A percentile compares a stretch with the other conserved stretches of the same genome.
Evolutionary conservation across 2,329 filamentous ascomycete species (phyloP).

Genomic region (Hysterium pulicare): DNA sequence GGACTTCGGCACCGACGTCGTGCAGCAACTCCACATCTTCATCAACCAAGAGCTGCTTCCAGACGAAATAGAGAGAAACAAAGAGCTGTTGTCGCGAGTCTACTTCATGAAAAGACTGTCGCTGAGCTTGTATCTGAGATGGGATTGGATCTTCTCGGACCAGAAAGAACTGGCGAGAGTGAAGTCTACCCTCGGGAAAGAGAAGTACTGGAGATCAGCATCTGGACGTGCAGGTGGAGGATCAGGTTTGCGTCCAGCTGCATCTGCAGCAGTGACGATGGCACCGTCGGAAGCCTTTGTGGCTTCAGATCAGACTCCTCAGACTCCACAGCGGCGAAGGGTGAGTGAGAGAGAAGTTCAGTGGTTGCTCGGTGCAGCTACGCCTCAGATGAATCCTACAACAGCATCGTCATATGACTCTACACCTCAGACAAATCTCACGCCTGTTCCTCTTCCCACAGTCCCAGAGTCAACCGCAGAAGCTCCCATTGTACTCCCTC

Average conservation of each 20-base stretch:
- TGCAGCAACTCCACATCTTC: background rate
- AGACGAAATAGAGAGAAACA: background rate
- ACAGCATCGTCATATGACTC: too few relatives aligned
- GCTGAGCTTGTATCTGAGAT: background rate
- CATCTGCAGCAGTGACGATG: background rate
- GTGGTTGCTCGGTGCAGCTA: too few relatives aligned
- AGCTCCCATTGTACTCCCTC: background rate
- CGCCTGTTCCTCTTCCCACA: background rate
- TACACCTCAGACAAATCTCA: too few relatives aligned
- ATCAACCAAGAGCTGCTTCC: background rate
- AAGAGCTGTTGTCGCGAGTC: background rate
- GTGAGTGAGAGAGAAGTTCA: too few relatives aligned
- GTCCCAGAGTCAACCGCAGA: background rate
- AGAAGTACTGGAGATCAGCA: background rate
- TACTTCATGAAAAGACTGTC: background rate
- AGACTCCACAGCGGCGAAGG: background rate
- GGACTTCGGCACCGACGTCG: background rate
- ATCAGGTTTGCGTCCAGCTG: background rate
- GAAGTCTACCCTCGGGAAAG: background rate
- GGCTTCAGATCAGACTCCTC: background rate
- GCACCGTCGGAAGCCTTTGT: background rate
- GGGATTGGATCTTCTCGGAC: background rate
- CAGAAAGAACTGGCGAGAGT: too few relatives aligned
- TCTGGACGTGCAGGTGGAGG: too few relatives aligned
- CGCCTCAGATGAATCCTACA: too few relatives aligned